Evolutionary conservation across 2,329 filamentous ascomycete species (phyloP).

Genomic region (Penicillium freii): DNA sequence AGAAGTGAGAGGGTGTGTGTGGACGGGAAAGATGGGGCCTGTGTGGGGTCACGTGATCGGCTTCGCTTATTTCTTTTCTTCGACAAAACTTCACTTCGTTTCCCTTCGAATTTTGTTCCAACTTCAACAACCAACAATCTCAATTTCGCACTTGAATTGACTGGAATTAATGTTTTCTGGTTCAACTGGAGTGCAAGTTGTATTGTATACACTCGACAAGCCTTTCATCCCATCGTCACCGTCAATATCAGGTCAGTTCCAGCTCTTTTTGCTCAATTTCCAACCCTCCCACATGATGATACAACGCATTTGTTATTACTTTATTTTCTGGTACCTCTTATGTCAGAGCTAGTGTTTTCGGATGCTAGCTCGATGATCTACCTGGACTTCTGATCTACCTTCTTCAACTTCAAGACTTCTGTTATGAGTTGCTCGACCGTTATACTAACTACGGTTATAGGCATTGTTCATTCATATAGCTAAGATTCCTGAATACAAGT

Average conservation of each 20-base stretch:
- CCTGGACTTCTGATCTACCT: slow-evolving; percentile 73
- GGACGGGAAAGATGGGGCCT: slow-evolving; percentile 14
- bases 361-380: slow-evolving; percentile 69
- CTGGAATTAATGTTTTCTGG: slow-evolving; percentile 15
- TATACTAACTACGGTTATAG: slow-evolving; percentile 23
- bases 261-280: slow-evolving; percentile 32
- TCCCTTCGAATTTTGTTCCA: slow-evolving; percentile 6
- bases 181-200: slow-evolving; percentile 1
- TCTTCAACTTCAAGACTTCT: slow-evolving; percentile 7
- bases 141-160: slow-evolving; percentile 3
- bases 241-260: slow-evolving; percentile 28
- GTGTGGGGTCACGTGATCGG: slow-evolving; percentile 36
- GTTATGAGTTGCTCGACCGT: slow-evolving; percentile 13
- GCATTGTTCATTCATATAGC: neutral
- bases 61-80: slow-evolving; percentile 21
- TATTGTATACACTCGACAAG: neutral
- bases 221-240: neutral
- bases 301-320: slow-evolving; percentile 52
- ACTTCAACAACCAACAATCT: slow-evolving; percentile 1
- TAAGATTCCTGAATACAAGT: neutral
- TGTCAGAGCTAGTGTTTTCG: slow-evolving; percentile 62
- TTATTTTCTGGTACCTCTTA: slow-evolving; percentile 98
- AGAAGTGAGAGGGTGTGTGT: slow-evolving; percentile 16
- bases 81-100: slow-evolving; percentile 13
- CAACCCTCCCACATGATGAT: slow-evolving; percentile 63